These are phyloP conservation scores for Boletus rubescentipes DNA, from an alignment of 768 basidiomycete genomes.

Conservation along the genomic window DNA sequence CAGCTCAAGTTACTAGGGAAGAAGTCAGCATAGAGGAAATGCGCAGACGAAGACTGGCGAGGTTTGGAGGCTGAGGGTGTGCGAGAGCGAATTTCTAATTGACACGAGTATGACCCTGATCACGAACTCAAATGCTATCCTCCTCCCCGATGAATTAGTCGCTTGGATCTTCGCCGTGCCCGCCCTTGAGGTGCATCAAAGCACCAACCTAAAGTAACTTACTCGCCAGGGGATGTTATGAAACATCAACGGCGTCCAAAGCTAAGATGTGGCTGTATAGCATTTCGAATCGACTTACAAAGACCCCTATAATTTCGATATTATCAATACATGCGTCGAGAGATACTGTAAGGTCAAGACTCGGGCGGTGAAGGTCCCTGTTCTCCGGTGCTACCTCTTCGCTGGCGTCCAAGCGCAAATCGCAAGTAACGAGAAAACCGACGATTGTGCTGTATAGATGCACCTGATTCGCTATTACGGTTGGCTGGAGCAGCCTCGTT, in stretches of 20 bases:
- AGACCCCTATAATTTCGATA: neutral
- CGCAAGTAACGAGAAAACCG: conserved; percentile 60
- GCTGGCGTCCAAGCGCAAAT: conserved; percentile 51
- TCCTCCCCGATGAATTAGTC: neutral
- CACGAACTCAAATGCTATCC: neutral
- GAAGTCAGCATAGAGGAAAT: conserved; percentile 63
- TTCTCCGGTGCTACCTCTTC: conserved; percentile 35
- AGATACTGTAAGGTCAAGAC: conserved; percentile 2
- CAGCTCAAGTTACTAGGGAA: conserved; percentile 25
- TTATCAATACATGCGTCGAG: neutral
- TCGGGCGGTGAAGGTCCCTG: conserved; percentile 21
- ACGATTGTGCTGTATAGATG: conserved; percentile 35
- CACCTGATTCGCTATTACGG: conserved; percentile 15
- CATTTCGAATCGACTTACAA: neutral
- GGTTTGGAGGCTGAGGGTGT: conserved; percentile 51
- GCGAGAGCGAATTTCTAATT: neutral
- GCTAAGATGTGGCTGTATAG: neutral
- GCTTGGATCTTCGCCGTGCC: neutral
- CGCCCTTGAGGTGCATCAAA: neutral
- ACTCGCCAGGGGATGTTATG: neutral
- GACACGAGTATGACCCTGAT: neutral
- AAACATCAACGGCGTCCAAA: neutral
- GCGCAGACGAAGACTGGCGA: conserved; percentile 58
- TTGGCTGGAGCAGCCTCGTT: conserved; percentile 8
- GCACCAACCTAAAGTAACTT: neutral